Conservation (phyloP, 345 rosid species). For the Eucalyptus marginata region DNA sequence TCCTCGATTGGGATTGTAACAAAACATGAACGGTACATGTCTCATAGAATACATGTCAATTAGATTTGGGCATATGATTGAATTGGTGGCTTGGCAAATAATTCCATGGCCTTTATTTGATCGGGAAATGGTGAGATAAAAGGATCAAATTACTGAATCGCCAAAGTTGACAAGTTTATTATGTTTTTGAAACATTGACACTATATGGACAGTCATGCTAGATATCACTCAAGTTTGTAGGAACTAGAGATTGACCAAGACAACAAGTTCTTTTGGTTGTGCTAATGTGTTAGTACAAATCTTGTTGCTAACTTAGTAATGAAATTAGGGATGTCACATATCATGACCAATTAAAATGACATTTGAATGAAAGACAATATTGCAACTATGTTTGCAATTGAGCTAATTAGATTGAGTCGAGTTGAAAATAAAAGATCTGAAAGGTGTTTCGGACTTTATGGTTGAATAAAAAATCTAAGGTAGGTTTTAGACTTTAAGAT, state of each 20-base stretch:
- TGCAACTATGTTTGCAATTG: too few species aligned
- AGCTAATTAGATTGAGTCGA: fast-evolving
- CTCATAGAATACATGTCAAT: too few species aligned
- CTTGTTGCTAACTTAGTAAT: fast-evolving
- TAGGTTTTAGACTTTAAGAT: too few species aligned
- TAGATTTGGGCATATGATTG: too few species aligned
- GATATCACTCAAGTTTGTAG: too few species aligned
- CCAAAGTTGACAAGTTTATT: fast-evolving
- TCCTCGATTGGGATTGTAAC: fast-evolving
- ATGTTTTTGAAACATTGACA: too few species aligned
- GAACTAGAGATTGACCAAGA: fast-evolving
- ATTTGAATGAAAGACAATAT: too few species aligned
- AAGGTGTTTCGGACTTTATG: too few species aligned
- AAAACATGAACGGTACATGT: fast-evolving
- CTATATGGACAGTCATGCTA: fast-evolving
- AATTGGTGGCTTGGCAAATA: too few species aligned
- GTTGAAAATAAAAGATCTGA: too few species aligned
- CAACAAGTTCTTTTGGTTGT: fast-evolving
- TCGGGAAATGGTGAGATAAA: fast-evolving
- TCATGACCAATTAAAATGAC: fast-evolving
- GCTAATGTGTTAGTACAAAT: too few species aligned
- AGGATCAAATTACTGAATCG: fast-evolving
- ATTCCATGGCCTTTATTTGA: fast-evolving
- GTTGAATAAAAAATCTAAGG: fast-evolving
- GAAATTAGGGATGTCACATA: fast-evolving